These are phyloP conservation scores for Melaleuca quinquenervia DNA, from an alignment of 345 rosid species.

Conservation along the genomic window DNA sequence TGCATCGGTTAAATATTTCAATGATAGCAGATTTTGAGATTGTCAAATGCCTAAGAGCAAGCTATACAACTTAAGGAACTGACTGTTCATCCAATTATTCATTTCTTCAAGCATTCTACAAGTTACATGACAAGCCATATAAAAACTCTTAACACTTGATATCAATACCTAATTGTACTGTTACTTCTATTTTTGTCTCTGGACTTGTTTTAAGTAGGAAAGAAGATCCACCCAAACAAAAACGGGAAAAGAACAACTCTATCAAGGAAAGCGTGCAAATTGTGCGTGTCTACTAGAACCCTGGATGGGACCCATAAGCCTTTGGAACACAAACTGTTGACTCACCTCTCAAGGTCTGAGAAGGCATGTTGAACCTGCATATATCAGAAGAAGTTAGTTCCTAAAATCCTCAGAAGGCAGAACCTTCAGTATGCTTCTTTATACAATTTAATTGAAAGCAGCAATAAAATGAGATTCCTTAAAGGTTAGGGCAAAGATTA, in stretches of 20 bases:
- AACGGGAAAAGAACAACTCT: not conserved
- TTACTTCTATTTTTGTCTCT: not conserved
- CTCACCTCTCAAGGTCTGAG: slow-evolving; percentile 53
- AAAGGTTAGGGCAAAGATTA: not conserved
- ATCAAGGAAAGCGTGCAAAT: not conserved
- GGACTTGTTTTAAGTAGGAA: not conserved
- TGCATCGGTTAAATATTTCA: not conserved
- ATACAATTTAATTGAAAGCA: not conserved
- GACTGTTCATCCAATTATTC: not conserved
- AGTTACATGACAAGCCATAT: not conserved
- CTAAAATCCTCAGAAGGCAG: not conserved
- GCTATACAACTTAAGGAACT: not conserved
- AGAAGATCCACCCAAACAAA: not conserved
- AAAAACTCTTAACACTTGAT: not conserved
- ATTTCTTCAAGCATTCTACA: not conserved
- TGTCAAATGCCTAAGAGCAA: not conserved
- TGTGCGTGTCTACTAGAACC: not conserved
- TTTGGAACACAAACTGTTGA: not conserved
- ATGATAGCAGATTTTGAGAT: not conserved
- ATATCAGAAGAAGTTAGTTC: not conserved
- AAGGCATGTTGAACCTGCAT: slow-evolving; percentile 56
- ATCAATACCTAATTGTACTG: not conserved
- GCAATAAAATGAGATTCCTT: not conserved
- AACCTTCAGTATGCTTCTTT: not conserved
- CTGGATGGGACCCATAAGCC: not conserved